Conservation (phyloP, 148 eudicot genomes). For the Chenopodium quinoa region DNA sequence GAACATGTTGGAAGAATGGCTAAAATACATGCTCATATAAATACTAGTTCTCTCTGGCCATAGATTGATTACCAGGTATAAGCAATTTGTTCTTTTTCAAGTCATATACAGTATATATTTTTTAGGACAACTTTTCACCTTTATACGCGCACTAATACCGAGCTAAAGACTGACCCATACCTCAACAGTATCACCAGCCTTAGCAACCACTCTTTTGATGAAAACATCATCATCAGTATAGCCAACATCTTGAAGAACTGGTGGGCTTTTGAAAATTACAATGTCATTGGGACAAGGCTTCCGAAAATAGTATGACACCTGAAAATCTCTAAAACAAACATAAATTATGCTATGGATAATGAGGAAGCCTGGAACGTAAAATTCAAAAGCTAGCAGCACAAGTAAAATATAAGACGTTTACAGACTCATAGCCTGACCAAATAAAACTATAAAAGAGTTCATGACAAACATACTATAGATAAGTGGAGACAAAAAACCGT, state of each 20-base stretch:
- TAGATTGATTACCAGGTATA: not conserved
- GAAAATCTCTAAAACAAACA: slow-evolving; percentile 37
- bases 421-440: not conserved
- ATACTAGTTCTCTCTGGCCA: too few species aligned
- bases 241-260: slow-evolving; percentile 85
- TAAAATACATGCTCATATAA: not conserved
- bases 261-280: slow-evolving; percentile 91
- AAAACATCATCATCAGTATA: slow-evolving; percentile 91
- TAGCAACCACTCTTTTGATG: slow-evolving; percentile 85
- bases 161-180: slow-evolving; percentile 52
- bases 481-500: not conserved
- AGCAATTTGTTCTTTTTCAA: not conserved
- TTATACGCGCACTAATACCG: not conserved
- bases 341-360: slow-evolving; percentile 16
- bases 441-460: not conserved
- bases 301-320: slow-evolving; percentile 88
- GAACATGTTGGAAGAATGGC: not conserved
- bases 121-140: not conserved
- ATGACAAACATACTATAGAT: not conserved
- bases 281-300: slow-evolving; percentile 94
- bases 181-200: slow-evolving; percentile 91
- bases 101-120: not conserved
- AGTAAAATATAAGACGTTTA: too few species aligned
- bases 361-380: not conserved
- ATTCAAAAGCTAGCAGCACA: not conserved